Evolutionary conservation across 1,284 basidiomycete genomes (phyloP).

Genomic region (Entoloma clypeatum): DNA sequence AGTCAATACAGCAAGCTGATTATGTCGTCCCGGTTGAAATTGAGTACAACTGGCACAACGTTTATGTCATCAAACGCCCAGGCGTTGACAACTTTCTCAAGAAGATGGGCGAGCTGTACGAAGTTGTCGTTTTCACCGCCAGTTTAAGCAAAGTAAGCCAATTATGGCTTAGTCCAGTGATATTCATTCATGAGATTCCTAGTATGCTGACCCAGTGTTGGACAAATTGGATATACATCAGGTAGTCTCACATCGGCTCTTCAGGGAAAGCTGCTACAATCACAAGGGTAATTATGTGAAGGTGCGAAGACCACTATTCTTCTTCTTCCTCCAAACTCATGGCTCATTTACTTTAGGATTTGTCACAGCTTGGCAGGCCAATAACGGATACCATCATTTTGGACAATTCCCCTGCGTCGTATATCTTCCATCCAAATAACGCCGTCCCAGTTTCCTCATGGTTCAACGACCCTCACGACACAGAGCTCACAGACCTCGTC

Average conservation of each 20-base stretch:
- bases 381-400: conserved; percentile 95
- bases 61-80: conserved; percentile 98
- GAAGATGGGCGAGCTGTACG: conserved; percentile 97
- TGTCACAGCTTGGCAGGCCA: conserved; percentile 93
- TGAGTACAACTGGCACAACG: conserved; percentile 96
- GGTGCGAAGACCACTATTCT: conserved; percentile 39
- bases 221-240: conserved; percentile 94
- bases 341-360: conserved; percentile 55
- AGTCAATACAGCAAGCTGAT: conserved; percentile 95
- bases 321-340: conserved; percentile 3
- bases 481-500: conserved; percentile 91
- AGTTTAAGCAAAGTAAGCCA: conserved; percentile 84
- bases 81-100: conserved; percentile 97
- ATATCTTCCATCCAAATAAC: conserved; percentile 99
- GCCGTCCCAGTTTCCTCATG: conserved; percentile 98
- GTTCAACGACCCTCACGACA: conserved; percentile 99
- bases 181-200: conserved; percentile 14
- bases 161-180: no score
- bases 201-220: conserved; percentile 98
- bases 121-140: conserved; percentile 98
- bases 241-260: conserved; percentile 93
- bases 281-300: conserved; percentile 99
- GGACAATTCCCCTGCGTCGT: conserved; percentile 98
- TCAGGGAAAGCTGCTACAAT: conserved; percentile 98
- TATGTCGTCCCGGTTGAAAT: conserved; percentile 99